Evolutionary conservation across 164 flowering plant species (phyloP).

Genomic region (Akebia trifoliata): DNA sequence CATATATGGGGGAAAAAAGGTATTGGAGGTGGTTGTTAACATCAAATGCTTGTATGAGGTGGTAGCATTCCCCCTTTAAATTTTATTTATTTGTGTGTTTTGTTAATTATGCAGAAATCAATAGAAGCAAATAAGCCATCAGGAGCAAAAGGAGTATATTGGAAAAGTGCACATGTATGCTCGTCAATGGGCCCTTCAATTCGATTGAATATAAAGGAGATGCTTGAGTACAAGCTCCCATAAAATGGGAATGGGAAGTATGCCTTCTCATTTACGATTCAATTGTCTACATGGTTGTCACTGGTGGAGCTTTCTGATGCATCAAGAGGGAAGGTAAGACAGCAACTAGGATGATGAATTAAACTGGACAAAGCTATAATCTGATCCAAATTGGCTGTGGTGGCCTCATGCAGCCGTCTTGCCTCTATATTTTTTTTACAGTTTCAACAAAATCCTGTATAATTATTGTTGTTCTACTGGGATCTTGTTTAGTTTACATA

Average conservation of each 20-base stretch:
- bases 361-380: background rate
- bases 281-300: background rate
- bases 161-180: conserved; percentile 90
- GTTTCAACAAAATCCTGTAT: conserved; percentile 5
- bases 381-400: too few species aligned
- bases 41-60: too few species aligned
- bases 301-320: conserved; percentile 5
- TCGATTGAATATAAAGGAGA: conserved; percentile 65
- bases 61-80: too few species aligned
- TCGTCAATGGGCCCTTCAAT: conserved; percentile 98
- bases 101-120: conserved; percentile 57
- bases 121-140: conserved; percentile 81
- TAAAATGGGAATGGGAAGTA: conserved; percentile 7
- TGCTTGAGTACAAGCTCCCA: conserved; percentile 76
- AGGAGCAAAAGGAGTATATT: conserved; percentile 91
- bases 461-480: too few species aligned
- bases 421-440: background rate
- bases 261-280: background rate
- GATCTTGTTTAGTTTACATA: too few species aligned
- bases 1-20: too few species aligned
- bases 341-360: background rate
- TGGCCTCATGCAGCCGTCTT: too few species aligned
- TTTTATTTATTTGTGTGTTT: too few species aligned
- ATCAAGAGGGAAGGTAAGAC: background rate
- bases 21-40: too few species aligned